Base-by-base conservation (phyloP, 2,329 filamentous ascomycete species). In the Ceratocystiopsis brevicomis region DNA sequence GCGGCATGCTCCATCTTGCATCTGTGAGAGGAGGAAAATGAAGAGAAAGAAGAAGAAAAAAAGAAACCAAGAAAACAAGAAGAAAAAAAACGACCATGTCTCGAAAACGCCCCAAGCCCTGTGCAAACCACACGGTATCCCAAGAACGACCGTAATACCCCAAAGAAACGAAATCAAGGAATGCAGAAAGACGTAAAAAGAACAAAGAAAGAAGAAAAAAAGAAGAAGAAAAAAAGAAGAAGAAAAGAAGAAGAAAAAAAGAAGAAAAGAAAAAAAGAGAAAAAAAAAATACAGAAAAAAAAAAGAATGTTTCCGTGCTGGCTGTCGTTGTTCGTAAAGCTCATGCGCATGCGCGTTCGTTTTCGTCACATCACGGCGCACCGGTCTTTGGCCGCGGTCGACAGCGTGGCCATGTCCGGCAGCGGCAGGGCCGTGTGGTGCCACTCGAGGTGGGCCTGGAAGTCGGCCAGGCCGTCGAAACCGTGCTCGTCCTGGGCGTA, bases 371-470 rank as follows among this genome's bases (percentile, higher is more conserved):
- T 53, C 1, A 53, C 33, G 38, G 45, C 49, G 49, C 71, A 75
- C 33, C 54, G 66, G 19, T 57, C 25, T 9, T 30, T 54, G 36
- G 40, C 16, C 11, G 43, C 35, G 9, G 38, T 35, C 30, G 39
- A 16, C 16, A 35, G 16, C 32, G 39, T 15, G 2, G 59, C 56
- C 34, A 61, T 40, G 32, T 56, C 56, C 37, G 58, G 56, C 45
- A 64, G 50, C 3, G 63, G 61, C 43, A 62, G 53, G 1, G 61
- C 57, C 8, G 61, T 63, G 49, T 76, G 72, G 48, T 65, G 60
- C 72, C 72, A 76, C 50, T 68, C 67, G 25, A 76, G 59, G 49
- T 76, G 72, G 46, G 66, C 65, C 53, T 66, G 65, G 35, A 75
- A 65, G 15, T 60, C 59, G 15, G 54, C 57, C 38, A 76, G 53